Evolutionary conservation across 148 eudicot genomes (phyloP).

Genomic region (Rhododendron molle): DNA sequence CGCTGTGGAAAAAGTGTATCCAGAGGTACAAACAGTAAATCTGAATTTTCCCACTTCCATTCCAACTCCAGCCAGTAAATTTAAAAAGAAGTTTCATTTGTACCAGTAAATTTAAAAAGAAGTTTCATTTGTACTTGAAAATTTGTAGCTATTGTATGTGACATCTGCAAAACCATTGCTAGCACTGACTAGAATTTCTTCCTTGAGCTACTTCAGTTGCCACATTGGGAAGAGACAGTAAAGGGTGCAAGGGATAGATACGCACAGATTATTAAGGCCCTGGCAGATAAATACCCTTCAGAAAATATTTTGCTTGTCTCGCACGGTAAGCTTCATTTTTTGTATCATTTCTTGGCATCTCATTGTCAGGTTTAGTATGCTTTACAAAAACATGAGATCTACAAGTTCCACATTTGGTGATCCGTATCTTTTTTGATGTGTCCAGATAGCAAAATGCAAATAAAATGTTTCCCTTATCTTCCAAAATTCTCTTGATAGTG

Average conservation of each 20-base stretch:
- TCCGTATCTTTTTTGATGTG: background rate
- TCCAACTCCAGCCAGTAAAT: background rate
- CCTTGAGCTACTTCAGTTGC: slow-evolving; percentile 47
- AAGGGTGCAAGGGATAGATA: slow-evolving; percentile 61
- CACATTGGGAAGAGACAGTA: slow-evolving; percentile 72
- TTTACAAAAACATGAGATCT: background rate
- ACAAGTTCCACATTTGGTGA: background rate
- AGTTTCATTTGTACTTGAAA: background rate
- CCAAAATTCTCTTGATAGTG: background rate
- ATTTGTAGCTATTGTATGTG: background rate
- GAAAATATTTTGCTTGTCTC: slow-evolving; percentile 87
- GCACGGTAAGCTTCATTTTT: slow-evolving; percentile 63
- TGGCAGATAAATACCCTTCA: slow-evolving; percentile 87
- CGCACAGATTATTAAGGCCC: slow-evolving; percentile 45
- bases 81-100: background rate
- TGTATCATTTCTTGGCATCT: background rate
- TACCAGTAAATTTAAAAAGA: background rate
- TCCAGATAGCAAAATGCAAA: background rate
- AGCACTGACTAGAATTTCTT: slow-evolving; percentile 15
- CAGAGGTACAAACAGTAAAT: slow-evolving; percentile 44
- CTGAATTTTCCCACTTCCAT: background rate
- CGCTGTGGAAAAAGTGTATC: slow-evolving; percentile 45
- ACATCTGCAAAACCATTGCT: background rate
- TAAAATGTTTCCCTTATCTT: background rate
- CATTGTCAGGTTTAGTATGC: background rate